These are phyloP conservation scores for Arctostaphylos glauca DNA, from an alignment of 148 eudicot species.

Conservation along the genomic window DNA sequence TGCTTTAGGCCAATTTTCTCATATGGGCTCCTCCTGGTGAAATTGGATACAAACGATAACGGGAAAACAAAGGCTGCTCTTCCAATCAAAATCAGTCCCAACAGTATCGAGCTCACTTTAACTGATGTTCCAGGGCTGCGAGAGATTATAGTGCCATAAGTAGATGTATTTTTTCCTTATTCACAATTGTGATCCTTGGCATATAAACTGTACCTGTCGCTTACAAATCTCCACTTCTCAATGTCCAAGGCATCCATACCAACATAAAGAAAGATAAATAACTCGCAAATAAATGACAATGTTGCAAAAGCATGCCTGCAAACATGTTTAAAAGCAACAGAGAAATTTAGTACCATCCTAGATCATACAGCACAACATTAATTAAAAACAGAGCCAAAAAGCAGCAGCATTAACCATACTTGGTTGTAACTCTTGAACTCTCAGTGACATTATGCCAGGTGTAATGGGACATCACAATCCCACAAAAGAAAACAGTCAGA, in stretches of 20 bases:
- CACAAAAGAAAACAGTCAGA: constrained; percentile 87
- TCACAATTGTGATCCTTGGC: neutral
- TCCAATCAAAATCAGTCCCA: constrained; percentile 65
- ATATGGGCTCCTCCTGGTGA: constrained; percentile 46
- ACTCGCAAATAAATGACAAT: constrained; percentile 42
- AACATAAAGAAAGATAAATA: constrained; percentile 44
- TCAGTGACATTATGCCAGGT: constrained; percentile 91
- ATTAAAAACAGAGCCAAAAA: neutral
- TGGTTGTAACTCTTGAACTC: constrained; percentile 80
- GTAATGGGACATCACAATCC: constrained; percentile 90
- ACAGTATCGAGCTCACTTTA: constrained; percentile 53
- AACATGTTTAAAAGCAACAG: constrained; percentile 5
- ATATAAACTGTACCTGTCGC: constrained; percentile 29
- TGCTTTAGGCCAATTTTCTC: constrained; percentile 60
- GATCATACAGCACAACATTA: neutral
- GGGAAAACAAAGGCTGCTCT: constrained; percentile 90
- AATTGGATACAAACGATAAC: constrained; percentile 64
- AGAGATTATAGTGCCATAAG: neutral
- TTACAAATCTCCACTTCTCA: constrained; percentile 40
- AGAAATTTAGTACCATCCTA: constrained; percentile 1
- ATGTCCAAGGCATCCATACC: constrained; percentile 56
- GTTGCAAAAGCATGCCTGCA: constrained; percentile 57
- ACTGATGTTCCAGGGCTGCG: constrained; percentile 62
- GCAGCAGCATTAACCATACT: constrained; percentile 32
- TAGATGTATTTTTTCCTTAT: constrained; percentile 21